phyloP scores from a whole-genome alignment of 2,329 filamentous ascomycete species.

The Endoconidiophora laricicola region DNA sequence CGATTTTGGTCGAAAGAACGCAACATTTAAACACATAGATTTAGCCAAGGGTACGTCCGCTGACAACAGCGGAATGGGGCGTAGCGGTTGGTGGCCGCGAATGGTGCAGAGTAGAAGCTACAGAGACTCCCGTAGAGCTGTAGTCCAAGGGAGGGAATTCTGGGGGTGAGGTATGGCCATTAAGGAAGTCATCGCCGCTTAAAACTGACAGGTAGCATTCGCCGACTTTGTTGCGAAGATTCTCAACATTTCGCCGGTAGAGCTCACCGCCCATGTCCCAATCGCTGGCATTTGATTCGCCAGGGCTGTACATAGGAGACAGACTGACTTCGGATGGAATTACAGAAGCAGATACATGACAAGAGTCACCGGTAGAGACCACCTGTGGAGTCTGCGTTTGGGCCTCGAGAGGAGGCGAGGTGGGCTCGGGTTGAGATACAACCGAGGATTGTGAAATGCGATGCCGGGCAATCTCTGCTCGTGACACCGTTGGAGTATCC shows the following conservation, averaged over 20 bases:
- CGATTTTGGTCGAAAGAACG: neutral
- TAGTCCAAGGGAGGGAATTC: constrained; percentile 17
- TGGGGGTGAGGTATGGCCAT: constrained; percentile 23
- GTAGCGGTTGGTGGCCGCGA: constrained; percentile 8
- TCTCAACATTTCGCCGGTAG: constrained; percentile 78
- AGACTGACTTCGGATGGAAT: constrained; percentile 6
- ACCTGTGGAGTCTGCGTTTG: constrained; percentile 9
- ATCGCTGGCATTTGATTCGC: constrained; percentile 28
- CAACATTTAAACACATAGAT: neutral
- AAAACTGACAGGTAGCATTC: constrained; percentile 76
- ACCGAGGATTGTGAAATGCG: constrained; percentile 12
- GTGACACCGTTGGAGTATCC: constrained; percentile 1
- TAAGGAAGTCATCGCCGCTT: constrained; percentile 38
- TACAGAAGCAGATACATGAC: constrained; percentile 5
- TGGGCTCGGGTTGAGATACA: constrained; percentile 10
- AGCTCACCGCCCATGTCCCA: constrained; percentile 57
- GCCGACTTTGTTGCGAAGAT: constrained; percentile 68
- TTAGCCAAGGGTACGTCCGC: constrained; percentile 35
- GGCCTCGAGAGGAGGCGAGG: constrained; percentile 7
- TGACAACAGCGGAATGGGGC: constrained; percentile 33
- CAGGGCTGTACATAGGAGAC: constrained; percentile 15
- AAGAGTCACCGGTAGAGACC: constrained; percentile 7
- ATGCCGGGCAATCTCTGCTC: constrained; percentile 3
- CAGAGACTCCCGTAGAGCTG: neutral
- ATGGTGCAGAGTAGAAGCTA: constrained; percentile 6